Conservation (phyloP, 2,329 filamentous ascomycete species). For the Verticillium albo-atrum region DNA sequence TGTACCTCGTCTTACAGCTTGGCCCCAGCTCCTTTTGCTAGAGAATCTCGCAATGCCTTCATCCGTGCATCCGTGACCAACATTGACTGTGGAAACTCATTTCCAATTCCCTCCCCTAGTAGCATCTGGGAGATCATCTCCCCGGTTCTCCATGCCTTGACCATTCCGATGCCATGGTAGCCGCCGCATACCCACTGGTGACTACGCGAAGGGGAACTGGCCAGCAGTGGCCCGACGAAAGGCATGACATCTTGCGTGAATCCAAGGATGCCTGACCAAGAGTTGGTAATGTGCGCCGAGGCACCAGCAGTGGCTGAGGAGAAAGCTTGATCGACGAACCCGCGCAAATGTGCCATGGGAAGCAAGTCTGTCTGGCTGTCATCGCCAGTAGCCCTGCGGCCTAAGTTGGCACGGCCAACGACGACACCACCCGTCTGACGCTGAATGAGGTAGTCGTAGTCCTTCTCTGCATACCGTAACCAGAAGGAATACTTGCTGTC, state of each 20-base stretch:
- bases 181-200: conserved; percentile 12
- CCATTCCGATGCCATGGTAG: conserved; percentile 14
- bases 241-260: conserved; percentile 14
- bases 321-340: conserved; percentile 1
- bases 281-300: conserved; percentile 1
- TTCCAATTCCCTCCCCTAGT: conserved; percentile 1
- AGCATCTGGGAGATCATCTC: conserved; percentile 5
- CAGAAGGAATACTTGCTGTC: conserved; percentile 12
- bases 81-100: conserved; percentile 9
- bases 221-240: conserved; percentile 9
- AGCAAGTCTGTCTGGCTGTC: conserved; percentile 10
- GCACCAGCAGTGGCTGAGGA: neutral
- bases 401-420: conserved; percentile 13
- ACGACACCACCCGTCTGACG: conserved; percentile 12
- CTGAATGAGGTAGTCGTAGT: conserved; percentile 19
- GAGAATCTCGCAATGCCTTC: neutral
- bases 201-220: conserved; percentile 2
- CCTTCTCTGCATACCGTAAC: conserved; percentile 13
- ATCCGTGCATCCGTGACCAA: conserved; percentile 5
- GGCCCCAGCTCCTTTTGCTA: neutral
- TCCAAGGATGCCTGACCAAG: conserved; percentile 14
- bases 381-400: conserved; percentile 10
- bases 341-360: conserved; percentile 8
- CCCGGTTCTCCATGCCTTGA: conserved; percentile 9
- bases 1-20: neutral